Evolutionary conservation across 345 rosid genomes (phyloP).

Genomic region (Odontarrhena argentea): DNA sequence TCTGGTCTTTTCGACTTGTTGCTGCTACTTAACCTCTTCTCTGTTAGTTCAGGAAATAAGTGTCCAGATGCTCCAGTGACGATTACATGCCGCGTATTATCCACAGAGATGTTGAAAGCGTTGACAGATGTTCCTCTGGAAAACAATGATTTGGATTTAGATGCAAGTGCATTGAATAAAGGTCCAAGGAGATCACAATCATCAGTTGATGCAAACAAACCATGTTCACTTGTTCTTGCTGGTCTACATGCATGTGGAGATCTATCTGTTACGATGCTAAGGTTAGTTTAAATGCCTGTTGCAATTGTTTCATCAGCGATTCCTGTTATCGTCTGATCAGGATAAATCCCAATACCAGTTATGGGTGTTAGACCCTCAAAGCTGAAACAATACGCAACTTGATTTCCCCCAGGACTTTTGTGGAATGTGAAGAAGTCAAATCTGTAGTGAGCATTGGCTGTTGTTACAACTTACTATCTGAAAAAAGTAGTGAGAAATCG

Average conservation of each 20-base stretch:
- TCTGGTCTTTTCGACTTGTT: conserved; percentile 35
- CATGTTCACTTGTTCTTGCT: conserved; percentile 71
- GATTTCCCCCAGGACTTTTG: conserved; percentile 58
- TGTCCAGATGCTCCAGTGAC: conserved; percentile 64
- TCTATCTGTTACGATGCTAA: conserved; percentile 89
- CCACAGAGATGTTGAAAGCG: conserved; percentile 65
- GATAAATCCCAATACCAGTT: too few species aligned
- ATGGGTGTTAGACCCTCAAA: conserved; percentile 4
- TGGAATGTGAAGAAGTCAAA: conserved; percentile 67
- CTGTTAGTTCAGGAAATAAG: conserved; percentile 66
- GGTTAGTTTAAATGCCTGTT: conserved; percentile 51
- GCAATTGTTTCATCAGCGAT: not conserved
- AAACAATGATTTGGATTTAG: conserved; percentile 39
- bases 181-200: conserved; percentile 35
- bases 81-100: conserved; percentile 68
- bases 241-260: conserved; percentile 99
- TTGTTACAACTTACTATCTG: conserved; percentile 91
- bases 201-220: conserved; percentile 29
- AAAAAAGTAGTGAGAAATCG: conserved; percentile 45
- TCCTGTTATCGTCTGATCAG: not conserved
- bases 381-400: conserved; percentile 32
- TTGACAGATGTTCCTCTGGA: conserved; percentile 44
- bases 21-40: conserved; percentile 39
- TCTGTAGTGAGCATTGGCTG: conserved; percentile 93
- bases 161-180: conserved; percentile 31